These are phyloP conservation scores for Telopea speciosissima DNA, from an alignment of 177 flowering plant genomes.

Conservation along the genomic window DNA sequence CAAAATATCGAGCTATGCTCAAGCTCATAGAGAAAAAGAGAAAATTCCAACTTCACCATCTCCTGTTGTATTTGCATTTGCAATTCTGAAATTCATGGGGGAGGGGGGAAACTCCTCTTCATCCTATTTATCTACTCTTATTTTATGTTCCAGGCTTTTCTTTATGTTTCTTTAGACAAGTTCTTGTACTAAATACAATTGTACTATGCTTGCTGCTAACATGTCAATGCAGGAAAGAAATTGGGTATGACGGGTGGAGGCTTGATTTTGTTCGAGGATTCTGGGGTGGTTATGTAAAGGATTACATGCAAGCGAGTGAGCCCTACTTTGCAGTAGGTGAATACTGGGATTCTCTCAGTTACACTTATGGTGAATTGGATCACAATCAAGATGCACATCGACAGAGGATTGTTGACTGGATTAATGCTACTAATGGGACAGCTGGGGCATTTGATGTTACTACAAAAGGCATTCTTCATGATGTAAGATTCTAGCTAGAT, in stretches of 20 bases:
- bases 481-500: slow-evolving; percentile 46
- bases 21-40: no score
- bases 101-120: neutral
- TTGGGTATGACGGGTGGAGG: slow-evolving; percentile 99
- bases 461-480: slow-evolving; percentile 94
- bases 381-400: slow-evolving; percentile 94
- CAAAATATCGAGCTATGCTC: no score
- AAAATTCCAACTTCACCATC: neutral
- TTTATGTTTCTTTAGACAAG: neutral
- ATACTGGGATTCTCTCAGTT: slow-evolving; percentile 96
- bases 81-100: neutral
- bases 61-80: neutral
- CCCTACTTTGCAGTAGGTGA: slow-evolving; percentile 99
- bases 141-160: neutral
- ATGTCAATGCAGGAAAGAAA: slow-evolving; percentile 61
- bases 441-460: slow-evolving; percentile 99
- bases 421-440: slow-evolving; percentile 83
- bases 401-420: slow-evolving; percentile 97
- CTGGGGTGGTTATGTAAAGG: slow-evolving; percentile 99
- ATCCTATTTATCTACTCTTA: neutral
- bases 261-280: slow-evolving; percentile 97
- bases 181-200: neutral
- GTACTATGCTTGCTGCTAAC: neutral
- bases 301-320: slow-evolving; percentile 76
- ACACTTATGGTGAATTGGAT: slow-evolving; percentile 90